Evolutionary conservation across 768 basidiomycete genomes (phyloP), one percentile per base, ranked within the genome.

Genomic region (Hygrocybe punicea): DNA sequence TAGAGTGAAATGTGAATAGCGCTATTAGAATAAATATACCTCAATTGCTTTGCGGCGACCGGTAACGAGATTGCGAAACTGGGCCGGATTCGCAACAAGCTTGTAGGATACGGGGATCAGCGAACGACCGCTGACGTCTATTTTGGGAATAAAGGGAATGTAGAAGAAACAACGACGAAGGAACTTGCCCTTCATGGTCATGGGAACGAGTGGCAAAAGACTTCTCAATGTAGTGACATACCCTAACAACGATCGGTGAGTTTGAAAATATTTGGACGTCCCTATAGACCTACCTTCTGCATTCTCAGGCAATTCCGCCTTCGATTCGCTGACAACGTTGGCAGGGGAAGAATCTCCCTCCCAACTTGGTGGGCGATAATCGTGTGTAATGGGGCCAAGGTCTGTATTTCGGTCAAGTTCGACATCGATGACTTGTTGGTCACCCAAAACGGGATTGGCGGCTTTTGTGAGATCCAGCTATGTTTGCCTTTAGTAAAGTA

Each of bases 1-100:
- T 17, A 13, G 6, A 24, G 24, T 6, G 40, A 17, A 21, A 45
- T 13, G 23, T 25, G 14, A 16, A 25, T 36, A 54, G 5, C 11
- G n/a, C n/a, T n/a, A n/a, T n/a, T n/a, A n/a, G n/a, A n/a, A n/a
- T n/a, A 8, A 17, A 47, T 69, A 55, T 60, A 81, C 81, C 68
- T 81, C 79, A 13, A 83, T 79, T 3, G 81, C 80, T 65, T 82
- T 81, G 53, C 76, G 70, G 55, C 81, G 71, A 19, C 82, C 82
- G 29, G 70, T 51, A 17, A 76, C 62, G 5, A 81, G 65, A 34
- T 58, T 62, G 24, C 69, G 69, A 36, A 80, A 75, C 51, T 78
- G 70, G 7, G 65, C 40, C 3, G 65, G 62, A 17, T 65, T 70
- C 6, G 71, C 52, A 6, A 71, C 75, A 4, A 80, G 64, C 53